phyloP scores from a whole-genome alignment of 768 basidiomycete species.

The Russula sp. region DNA sequence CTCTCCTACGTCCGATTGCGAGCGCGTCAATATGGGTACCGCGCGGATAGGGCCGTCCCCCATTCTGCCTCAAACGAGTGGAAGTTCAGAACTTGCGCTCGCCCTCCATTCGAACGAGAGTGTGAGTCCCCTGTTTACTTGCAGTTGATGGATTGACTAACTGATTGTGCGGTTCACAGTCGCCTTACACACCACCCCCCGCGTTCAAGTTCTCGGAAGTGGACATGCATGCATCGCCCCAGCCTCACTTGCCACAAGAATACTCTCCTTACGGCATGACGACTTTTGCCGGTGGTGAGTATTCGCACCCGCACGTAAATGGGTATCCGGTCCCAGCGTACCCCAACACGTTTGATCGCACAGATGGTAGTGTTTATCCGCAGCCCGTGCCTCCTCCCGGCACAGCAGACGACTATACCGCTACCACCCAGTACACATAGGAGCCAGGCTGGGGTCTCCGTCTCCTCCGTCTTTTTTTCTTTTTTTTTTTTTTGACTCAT shows the following conservation, averaged over 20 bases:
- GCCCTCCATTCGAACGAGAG: slow-evolving; percentile 21
- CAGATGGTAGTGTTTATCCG: slow-evolving; percentile 3
- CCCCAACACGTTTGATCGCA: slow-evolving; percentile 8
- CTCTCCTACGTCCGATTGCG: slow-evolving; percentile 21
- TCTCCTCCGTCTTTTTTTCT: background rate
- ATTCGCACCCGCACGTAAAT: slow-evolving; percentile 14
- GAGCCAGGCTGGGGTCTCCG: background rate
- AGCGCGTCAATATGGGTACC: slow-evolving; percentile 9
- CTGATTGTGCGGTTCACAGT: background rate
- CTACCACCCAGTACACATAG: slow-evolving; percentile 12
- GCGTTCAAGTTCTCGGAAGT: slow-evolving; percentile 18
- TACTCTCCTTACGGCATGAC: slow-evolving; percentile 1
- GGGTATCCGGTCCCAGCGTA: slow-evolving; percentile 6
- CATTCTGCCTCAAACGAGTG: background rate
- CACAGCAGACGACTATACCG: slow-evolving; percentile 11
- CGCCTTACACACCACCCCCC: slow-evolving; percentile 17
- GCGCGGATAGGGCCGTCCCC: slow-evolving; percentile 4
- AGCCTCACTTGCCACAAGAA: slow-evolving; percentile 9
- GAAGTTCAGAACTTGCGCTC: slow-evolving; percentile 18
- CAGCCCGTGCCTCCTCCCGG: slow-evolving; percentile 7
- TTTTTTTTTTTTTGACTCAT: background rate
- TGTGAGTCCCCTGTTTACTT: background rate
- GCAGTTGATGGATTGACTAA: background rate
- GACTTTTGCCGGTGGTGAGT: slow-evolving; percentile 6
- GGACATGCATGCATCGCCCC: background rate